Evolutionary conservation across 148 eudicot species (phyloP).

Genomic region (Camellia sinensis): DNA sequence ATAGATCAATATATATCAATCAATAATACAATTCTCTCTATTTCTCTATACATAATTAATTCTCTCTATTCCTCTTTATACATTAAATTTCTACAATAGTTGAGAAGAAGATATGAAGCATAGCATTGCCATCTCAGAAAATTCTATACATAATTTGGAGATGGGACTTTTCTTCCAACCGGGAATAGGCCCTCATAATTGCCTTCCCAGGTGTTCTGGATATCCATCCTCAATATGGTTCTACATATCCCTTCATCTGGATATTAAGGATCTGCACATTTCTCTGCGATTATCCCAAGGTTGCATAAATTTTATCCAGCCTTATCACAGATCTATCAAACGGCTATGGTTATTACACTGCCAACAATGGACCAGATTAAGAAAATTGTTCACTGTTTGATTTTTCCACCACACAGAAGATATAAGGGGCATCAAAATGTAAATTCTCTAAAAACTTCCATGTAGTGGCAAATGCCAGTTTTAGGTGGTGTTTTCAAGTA

Average conservation of each 20-base stretch:
- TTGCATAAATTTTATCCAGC: not conserved
- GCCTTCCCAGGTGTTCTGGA: not conserved
- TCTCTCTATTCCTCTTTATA: too few species aligned
- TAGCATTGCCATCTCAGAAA: not conserved
- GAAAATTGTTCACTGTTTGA: not conserved
- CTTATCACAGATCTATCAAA: not conserved
- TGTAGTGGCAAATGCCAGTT: not conserved
- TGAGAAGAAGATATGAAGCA: constrained; percentile 1
- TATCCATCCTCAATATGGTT: not conserved
- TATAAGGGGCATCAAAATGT: not conserved
- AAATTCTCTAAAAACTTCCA: not conserved
- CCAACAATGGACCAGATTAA: not conserved
- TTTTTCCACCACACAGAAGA: not conserved
- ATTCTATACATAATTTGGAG: not conserved
- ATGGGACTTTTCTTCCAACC: not conserved
- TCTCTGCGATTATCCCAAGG: not conserved
- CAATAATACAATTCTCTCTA: too few species aligned
- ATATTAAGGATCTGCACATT: not conserved
- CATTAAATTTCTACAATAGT: too few species aligned
- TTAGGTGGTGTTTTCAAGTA: not conserved
- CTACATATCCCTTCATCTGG: not conserved
- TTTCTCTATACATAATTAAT: too few species aligned
- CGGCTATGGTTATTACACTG: not conserved
- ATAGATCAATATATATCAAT: too few species aligned
- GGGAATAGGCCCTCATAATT: not conserved